These are phyloP conservation scores for Verbena officinalis DNA, from an alignment of 257 asterid species.

Conservation along the genomic window DNA sequence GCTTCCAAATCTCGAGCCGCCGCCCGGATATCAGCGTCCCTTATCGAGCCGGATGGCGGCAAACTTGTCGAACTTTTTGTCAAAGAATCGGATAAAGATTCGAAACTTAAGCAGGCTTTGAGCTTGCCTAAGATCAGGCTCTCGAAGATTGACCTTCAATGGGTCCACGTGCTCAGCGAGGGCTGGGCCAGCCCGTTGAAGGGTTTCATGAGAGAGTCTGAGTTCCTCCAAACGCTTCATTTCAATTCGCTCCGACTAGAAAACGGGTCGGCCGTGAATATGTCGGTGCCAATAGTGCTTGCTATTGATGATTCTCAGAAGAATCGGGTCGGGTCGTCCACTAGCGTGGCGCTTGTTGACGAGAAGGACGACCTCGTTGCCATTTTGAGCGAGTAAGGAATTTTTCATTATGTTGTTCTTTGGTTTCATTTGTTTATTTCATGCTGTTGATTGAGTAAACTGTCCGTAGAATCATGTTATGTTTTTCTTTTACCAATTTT, in stretches of 20 bases:
- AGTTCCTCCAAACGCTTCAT: constrained; percentile 99
- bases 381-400: constrained; percentile 67
- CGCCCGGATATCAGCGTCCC: constrained; percentile 48
- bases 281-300: constrained; percentile 95
- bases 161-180: constrained; percentile 97
- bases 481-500: neutral
- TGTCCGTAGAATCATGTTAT: neutral
- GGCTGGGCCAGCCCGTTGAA: constrained; percentile 98
- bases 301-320: constrained; percentile 79
- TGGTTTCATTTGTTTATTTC: neutral
- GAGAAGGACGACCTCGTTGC: constrained; percentile 52
- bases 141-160: constrained; percentile 74
- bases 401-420: constrained; percentile 11
- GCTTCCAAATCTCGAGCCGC: constrained; percentile 33
- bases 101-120: constrained; percentile 47
- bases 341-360: constrained; percentile 78
- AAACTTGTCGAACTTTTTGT: constrained; percentile 70
- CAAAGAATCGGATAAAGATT: constrained; percentile 48
- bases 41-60: constrained; percentile 93
- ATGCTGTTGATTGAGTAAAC: neutral
- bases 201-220: constrained; percentile 93
- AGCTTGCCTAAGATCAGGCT: constrained; percentile 66
- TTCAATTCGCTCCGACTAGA: constrained; percentile 75
- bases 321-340: constrained; percentile 52
- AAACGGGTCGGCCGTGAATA: constrained; percentile 76